Conservation (phyloP, 2,329 filamentous ascomycete species). For the Ceratocystis albifundus region DNA sequence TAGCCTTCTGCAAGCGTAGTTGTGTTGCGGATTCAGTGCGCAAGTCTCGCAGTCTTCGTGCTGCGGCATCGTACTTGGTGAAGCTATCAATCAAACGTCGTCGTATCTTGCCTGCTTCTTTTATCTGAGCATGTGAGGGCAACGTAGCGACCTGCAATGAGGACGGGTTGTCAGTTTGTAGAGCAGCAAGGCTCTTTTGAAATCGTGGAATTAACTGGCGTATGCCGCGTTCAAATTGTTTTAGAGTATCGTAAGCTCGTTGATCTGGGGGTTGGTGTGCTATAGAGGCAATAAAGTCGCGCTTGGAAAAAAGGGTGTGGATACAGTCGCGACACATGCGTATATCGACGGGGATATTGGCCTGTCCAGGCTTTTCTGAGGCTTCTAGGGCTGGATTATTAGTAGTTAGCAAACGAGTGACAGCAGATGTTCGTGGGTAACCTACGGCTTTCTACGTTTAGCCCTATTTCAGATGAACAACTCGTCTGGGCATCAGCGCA, state of each 20-base stretch:
- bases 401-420: not conserved
- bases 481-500: slow-evolving; percentile 76
- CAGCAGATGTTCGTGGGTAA: not conserved
- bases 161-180: slow-evolving; percentile 33
- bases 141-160: not conserved
- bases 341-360: slow-evolving; percentile 61
- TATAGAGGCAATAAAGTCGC: slow-evolving; percentile 65
- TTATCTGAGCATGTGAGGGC: slow-evolving; percentile 53
- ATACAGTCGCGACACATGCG: slow-evolving; percentile 89
- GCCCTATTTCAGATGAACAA: slow-evolving; percentile 72
- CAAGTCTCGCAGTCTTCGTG: slow-evolving; percentile 68
- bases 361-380: slow-evolving; percentile 35
- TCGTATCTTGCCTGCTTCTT: slow-evolving; percentile 80
- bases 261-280: slow-evolving; percentile 59
- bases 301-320: slow-evolving; percentile 47
- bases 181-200: slow-evolving; percentile 58
- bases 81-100: slow-evolving; percentile 83
- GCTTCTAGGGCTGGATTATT: slow-evolving; percentile 26
- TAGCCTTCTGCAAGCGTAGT: slow-evolving; percentile 61
- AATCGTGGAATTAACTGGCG: slow-evolving; percentile 70
- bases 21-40: slow-evolving; percentile 62
- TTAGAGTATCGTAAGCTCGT: slow-evolving; percentile 68
- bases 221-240: slow-evolving; percentile 82
- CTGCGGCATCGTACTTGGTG: slow-evolving; percentile 72
- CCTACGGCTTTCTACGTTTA: slow-evolving; percentile 56